phyloP scores from a whole-genome alignment of 192 early-diverging fungal species.

The Podila minutissima region DNA sequence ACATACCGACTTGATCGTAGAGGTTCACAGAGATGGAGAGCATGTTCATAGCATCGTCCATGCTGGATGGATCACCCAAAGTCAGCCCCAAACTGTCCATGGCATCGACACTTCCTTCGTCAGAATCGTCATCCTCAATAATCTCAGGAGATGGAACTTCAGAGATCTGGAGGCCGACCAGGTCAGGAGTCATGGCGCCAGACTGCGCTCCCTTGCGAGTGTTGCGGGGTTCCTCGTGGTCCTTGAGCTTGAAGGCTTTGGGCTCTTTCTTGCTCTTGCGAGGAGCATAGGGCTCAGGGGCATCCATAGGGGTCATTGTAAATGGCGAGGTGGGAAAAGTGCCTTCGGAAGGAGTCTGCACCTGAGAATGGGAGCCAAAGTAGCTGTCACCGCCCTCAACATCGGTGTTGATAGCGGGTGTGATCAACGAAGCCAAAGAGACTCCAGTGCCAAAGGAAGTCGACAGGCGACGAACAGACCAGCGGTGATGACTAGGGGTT shows the following conservation, averaged over 20 bases:
- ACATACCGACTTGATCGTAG: constrained; percentile 76
- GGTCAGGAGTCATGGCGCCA: constrained; percentile 9
- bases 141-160: not conserved
- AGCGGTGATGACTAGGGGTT: constrained; percentile 54
- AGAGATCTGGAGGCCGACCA: constrained; percentile 23
- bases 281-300: constrained; percentile 23
- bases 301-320: constrained; percentile 39
- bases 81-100: constrained; percentile 66
- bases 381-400: constrained; percentile 29
- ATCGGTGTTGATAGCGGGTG: constrained; percentile 32
- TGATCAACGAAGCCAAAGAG: constrained; percentile 31
- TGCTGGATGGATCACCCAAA: constrained; percentile 69
- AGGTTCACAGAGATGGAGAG: constrained; percentile 73
- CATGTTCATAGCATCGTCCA: constrained; percentile 66
- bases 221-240: constrained; percentile 54
- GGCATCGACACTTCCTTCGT: constrained; percentile 19
- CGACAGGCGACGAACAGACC: constrained; percentile 44
- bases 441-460: constrained; percentile 13
- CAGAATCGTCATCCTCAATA: constrained; percentile 23
- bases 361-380: constrained; percentile 40
- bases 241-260: constrained; percentile 57
- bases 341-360: constrained; percentile 20
- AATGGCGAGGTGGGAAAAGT: constrained; percentile 24
- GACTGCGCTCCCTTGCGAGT: constrained; percentile 15
- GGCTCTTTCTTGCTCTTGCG: constrained; percentile 29